Evolutionary conservation across 2,329 filamentous ascomycete species (phyloP).

Genomic region (Colletotrichum cereale): DNA sequence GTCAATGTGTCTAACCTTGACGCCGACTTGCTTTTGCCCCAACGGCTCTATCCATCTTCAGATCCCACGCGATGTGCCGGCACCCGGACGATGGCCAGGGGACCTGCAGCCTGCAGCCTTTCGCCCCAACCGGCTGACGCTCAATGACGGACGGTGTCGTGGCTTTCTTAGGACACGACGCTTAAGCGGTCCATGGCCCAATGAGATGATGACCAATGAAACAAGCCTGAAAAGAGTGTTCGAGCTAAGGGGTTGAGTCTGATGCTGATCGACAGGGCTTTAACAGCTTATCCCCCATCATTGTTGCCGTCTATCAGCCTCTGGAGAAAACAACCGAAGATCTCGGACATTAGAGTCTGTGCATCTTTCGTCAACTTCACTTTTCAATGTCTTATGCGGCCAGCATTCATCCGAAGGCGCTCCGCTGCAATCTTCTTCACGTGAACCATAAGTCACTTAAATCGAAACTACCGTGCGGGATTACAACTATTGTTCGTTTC

Average conservation of each 20-base stretch:
- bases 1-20: neutral
- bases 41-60: neutral
- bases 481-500: neutral
- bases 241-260: neutral
- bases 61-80: neutral
- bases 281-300: neutral
- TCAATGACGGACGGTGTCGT: neutral
- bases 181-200: neutral
- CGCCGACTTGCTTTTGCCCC: neutral
- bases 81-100: neutral
- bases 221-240: neutral
- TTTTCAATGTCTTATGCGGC: neutral
- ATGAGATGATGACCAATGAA: slow-evolving; percentile 10
- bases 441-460: neutral
- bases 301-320: neutral
- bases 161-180: slow-evolving; percentile 5
- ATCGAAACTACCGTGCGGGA: neutral
- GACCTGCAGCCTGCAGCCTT: slow-evolving; percentile 10
- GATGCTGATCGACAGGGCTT: slow-evolving; percentile 18
- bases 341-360: neutral
- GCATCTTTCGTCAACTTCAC: neutral
- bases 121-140: neutral
- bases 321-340: neutral
- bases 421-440: slow-evolving; percentile 9
- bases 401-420: slow-evolving; percentile 21